Evolutionary conservation across 225 moss, liverwort and hornwort genomes (phyloP), one percentile per base, ranked within the genome.

Genomic region (Takakia lepidozioides): DNA sequence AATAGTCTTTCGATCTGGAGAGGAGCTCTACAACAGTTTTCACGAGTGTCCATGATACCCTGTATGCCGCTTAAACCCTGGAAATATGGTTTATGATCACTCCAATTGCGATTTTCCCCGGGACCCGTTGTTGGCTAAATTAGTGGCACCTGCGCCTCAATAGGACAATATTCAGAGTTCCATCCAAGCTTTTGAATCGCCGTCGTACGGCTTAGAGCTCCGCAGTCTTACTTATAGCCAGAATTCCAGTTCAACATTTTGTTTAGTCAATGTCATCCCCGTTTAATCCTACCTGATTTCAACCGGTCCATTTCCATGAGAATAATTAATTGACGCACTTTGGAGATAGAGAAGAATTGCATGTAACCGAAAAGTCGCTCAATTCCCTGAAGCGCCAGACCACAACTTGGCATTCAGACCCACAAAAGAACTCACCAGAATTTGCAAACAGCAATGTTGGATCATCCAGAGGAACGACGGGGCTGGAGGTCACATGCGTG

Each of bases 371-470:
- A 21, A 10, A 21, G 16, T 22, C 43, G 10, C 16, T 43, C 3
- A 19, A 10, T 5, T 13, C 13, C 19, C 2, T 5, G 5, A 45
- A 45, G 45, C 13, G 9, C 5, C 45, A 32, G 11, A 11, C 32
- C 32, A 32, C 6, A 32, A 32, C 32, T 11, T 6, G 32, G 32
- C 8, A 11, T 1, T 3, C 21, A 5, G 19, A 45, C 4, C 10
- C 18, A 22, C 5, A 45, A 45, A 23, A 32, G 32, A 13, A 18
- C 10, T 47, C 16, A 47, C 47, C 47, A 27, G 78, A 71, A 71
- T 81, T 81, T 37, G 80, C 75, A 39, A 81, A 81, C 14, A 81
- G 65, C 55, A 81, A 43, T 3, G 80, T 81, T 32, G 80, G 80
- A 59, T 81, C 80, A 42, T 81, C 80, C 2, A 67, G 61, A 1